phyloP scores from a whole-genome alignment of 2,329 filamentous ascomycete species.

The Phyllosticta paracitricarpa region DNA sequence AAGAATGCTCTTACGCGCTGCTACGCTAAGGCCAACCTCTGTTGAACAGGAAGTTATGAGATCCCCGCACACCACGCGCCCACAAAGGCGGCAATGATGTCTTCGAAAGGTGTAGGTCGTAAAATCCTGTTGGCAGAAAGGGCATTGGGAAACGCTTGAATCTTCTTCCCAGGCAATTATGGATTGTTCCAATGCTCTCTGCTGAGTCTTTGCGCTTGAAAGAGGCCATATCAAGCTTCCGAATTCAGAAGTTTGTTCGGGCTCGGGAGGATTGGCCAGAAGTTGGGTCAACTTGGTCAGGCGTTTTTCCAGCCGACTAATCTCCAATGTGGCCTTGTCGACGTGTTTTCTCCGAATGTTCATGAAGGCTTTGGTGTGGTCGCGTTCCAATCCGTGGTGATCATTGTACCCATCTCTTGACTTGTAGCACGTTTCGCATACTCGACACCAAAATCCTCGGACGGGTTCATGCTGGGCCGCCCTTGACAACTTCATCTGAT shows the following conservation, averaged over 20 bases:
- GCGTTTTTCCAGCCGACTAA: slow-evolving; percentile 82
- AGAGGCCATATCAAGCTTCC: slow-evolving; percentile 49
- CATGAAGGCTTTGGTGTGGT: slow-evolving; percentile 64
- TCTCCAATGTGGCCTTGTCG: slow-evolving; percentile 77
- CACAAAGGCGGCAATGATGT: slow-evolving; percentile 91
- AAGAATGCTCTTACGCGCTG: slow-evolving; percentile 41
- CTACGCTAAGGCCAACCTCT: slow-evolving; percentile 72
- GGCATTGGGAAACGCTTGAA: slow-evolving; percentile 65
- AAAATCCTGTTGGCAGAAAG: slow-evolving; percentile 94
- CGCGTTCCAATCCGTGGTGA: slow-evolving; percentile 57
- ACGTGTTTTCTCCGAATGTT: slow-evolving; percentile 65
- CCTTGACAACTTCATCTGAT: slow-evolving; percentile 93
- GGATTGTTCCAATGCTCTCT: slow-evolving; percentile 78
- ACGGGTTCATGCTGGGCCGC: slow-evolving; percentile 84
- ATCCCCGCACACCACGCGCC: slow-evolving; percentile 86
- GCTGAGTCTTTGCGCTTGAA: slow-evolving; percentile 54
- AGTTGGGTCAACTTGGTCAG: slow-evolving; percentile 82
- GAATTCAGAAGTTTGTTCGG: slow-evolving; percentile 45
- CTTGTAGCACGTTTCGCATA: slow-evolving; percentile 99
- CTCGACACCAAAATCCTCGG: slow-evolving; percentile 82
- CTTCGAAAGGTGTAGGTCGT: slow-evolving; percentile 84
- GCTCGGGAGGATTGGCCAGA: slow-evolving; percentile 61
- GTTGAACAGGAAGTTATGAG: slow-evolving; percentile 72
- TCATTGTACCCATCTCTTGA: slow-evolving; percentile 94
- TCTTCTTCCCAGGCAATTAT: slow-evolving; percentile 96